phyloP scores from a whole-genome alignment of 2,329 filamentous ascomycete genomes.

The Helicocarpus griseus region DNA sequence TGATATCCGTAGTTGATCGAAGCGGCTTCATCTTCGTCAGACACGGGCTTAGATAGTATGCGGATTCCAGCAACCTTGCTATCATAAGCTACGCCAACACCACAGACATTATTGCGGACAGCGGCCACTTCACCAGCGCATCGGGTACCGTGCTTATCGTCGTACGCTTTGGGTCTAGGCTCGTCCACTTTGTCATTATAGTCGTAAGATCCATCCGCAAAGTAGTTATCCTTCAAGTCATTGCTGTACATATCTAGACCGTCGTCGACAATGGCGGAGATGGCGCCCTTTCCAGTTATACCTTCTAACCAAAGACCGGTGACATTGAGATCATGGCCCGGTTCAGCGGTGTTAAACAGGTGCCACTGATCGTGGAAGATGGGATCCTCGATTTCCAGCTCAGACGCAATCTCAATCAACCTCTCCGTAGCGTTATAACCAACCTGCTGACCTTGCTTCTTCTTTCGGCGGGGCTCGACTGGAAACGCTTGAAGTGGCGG shows the following conservation, averaged over 20 bases:
- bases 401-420: conserved; percentile 51
- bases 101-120: conserved; percentile 84
- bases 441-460: neutral
- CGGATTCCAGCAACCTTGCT: conserved; percentile 83
- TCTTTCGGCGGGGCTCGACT: conserved; percentile 9
- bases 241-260: conserved; percentile 92
- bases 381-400: conserved; percentile 72
- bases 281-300: conserved; percentile 79
- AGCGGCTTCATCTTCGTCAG: conserved; percentile 81
- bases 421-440: conserved; percentile 45
- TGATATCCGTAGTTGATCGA: conserved; percentile 89
- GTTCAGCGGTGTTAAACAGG: conserved; percentile 69
- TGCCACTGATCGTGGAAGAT: conserved; percentile 96
- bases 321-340: conserved; percentile 92
- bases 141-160: conserved; percentile 85
- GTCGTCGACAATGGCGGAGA: conserved; percentile 91
- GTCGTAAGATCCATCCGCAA: conserved; percentile 83
- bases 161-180: conserved; percentile 69
- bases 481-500: conserved; percentile 19
- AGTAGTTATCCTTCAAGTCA: conserved; percentile 89
- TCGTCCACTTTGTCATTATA: conserved; percentile 80
- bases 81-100: conserved; percentile 91
- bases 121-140: conserved; percentile 93
- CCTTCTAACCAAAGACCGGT: conserved; percentile 85
- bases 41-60: conserved; percentile 83